phyloP scores from a whole-genome alignment of 768 basidiomycete species.

The Lactarius indigo region DNA sequence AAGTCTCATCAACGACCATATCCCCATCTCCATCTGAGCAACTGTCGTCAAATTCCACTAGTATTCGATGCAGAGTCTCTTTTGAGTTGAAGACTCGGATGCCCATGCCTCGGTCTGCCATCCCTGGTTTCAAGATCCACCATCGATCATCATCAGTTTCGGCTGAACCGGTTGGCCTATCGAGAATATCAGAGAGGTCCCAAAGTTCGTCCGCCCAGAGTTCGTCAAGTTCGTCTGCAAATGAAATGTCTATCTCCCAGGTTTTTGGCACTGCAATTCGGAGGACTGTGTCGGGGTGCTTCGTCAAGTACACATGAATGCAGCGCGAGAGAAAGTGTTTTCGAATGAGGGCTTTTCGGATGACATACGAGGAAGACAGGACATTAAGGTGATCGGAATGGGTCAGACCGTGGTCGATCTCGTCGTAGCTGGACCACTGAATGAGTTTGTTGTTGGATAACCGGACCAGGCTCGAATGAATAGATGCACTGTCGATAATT shows the following conservation, averaged over 20 bases:
- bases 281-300: constrained; percentile 60
- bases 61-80: constrained; percentile 65
- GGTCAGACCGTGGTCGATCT: constrained; percentile 72
- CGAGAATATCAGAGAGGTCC: constrained; percentile 69
- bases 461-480: constrained; percentile 26
- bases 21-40: constrained; percentile 47
- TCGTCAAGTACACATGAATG: constrained; percentile 66
- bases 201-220: constrained; percentile 90
- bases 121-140: constrained; percentile 97
- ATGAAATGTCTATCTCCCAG: constrained; percentile 82
- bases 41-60: constrained; percentile 72
- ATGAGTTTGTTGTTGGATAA: constrained; percentile 36
- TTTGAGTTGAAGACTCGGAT: constrained; percentile 86
- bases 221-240: constrained; percentile 93
- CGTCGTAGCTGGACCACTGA: constrained; percentile 90
- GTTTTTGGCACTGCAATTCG: constrained; percentile 60
- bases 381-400: constrained; percentile 46
- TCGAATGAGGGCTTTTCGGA: constrained; percentile 89
- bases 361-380: constrained; percentile 80
- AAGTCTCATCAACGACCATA: constrained; percentile 28
- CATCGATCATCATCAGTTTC: constrained; percentile 41
- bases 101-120: constrained; percentile 95
- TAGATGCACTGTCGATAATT: constrained; percentile 28
- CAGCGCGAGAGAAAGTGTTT: constrained; percentile 87
- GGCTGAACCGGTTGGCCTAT: constrained; percentile 27